Percentiles rank a stretch among this genome's conserved stretches.
Evolutionary conservation across 2,329 filamentous ascomycete genomes (phyloP).

Genomic region (Fusarium napiforme): DNA sequence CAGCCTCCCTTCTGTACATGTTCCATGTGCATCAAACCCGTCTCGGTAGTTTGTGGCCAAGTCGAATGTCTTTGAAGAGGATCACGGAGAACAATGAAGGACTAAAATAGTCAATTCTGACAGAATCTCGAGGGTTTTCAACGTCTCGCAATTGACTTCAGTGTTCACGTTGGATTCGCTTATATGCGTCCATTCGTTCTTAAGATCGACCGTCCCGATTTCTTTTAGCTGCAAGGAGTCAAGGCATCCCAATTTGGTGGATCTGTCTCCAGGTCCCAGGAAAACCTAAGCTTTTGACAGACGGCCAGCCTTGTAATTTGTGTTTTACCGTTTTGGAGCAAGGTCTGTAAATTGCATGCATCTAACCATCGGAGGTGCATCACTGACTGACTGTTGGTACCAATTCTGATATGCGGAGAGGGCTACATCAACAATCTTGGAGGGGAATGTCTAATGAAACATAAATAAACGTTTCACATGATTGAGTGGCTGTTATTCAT

Average conservation of each 20-base stretch:
- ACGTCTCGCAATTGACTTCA: background rate
- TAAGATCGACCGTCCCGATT: slow-evolving; percentile 28
- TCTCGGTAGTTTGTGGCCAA: slow-evolving; percentile 26
- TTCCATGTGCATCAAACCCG: slow-evolving; percentile 32
- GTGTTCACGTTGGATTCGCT: background rate
- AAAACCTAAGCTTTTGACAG: slow-evolving; percentile 33
- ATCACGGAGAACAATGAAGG: background rate
- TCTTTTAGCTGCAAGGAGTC: slow-evolving; percentile 37
- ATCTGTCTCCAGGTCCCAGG: slow-evolving; percentile 34
- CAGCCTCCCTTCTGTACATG: slow-evolving; percentile 25
- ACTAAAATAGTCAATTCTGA: background rate
- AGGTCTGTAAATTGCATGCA: slow-evolving; percentile 36
- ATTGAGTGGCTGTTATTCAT: background rate
- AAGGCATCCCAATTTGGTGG: slow-evolving; percentile 27
- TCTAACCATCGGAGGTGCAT: slow-evolving; percentile 22
- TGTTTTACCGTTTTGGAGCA: slow-evolving; percentile 34
- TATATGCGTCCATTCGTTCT: slow-evolving; percentile 17
- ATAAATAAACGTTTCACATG: background rate
- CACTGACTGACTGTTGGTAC: slow-evolving; percentile 6
- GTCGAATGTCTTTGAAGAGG: slow-evolving; percentile 16
- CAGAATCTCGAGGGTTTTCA: background rate
- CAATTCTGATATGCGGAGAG: background rate
- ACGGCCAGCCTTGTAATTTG: slow-evolving; percentile 33
- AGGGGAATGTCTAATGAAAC: background rate
- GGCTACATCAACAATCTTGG: background rate